These are phyloP conservation scores for Chlamydomonas schloesseri DNA, from an alignment of 139 green algal genomes.

Conservation along the genomic window DNA sequence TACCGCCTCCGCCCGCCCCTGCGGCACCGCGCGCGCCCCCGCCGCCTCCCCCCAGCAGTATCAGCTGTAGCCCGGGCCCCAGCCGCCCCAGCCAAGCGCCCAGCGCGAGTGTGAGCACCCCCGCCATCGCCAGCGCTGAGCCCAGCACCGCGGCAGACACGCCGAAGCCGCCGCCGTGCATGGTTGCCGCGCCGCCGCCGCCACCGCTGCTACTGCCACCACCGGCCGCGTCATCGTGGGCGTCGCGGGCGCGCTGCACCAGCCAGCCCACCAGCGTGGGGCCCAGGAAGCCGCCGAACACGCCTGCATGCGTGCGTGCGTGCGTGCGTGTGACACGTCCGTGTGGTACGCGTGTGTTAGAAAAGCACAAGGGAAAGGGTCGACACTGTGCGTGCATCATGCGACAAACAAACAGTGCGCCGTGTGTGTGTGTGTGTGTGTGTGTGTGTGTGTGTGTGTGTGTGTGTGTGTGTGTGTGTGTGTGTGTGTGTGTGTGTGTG, in stretches of 20 bases:
- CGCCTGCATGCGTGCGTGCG: not conserved
- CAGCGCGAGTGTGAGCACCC: conserved; percentile 22
- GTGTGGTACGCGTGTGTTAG: too few species aligned
- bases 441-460: not conserved
- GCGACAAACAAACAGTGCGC: not conserved
- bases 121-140: not conserved
- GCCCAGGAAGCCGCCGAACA: conserved; percentile 42
- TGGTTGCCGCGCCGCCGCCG: not conserved
- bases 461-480: too few species aligned
- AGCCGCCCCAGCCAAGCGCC: not conserved
- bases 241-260: not conserved
- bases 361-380: not conserved
- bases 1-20: too few species aligned
- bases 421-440: not conserved
- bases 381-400: not conserved
- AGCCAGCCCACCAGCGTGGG: conserved; percentile 29
- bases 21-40: too few species aligned
- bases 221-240: too few species aligned
- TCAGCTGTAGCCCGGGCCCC: not conserved
- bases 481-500: too few species aligned
- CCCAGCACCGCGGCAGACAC: conserved; percentile 27
- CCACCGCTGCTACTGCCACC: not conserved
- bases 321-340: not conserved
- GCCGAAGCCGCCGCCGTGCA: conserved; percentile 26
- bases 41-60: too few species aligned